Evolutionary conservation across 306 rosid genomes (phyloP).

Genomic region (Pterocarpus santalinus): DNA sequence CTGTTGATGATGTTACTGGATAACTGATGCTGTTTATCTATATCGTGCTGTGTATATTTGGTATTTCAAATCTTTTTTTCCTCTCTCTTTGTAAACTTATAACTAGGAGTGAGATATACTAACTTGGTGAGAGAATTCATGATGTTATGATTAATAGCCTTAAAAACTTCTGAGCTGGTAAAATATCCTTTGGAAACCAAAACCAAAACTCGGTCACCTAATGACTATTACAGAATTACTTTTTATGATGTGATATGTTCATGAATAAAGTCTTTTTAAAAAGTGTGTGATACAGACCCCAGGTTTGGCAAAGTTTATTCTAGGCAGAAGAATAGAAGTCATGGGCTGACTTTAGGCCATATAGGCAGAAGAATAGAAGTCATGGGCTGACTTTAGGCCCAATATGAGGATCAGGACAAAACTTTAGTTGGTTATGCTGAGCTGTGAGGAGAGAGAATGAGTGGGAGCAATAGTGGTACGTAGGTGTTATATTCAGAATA

Average conservation of each 20-base stretch:
- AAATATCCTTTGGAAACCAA: background rate
- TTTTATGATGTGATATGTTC: background rate
- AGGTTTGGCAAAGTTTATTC: too few relatives aligned
- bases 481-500: too few relatives aligned
- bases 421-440: too few relatives aligned
- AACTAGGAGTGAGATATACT: conserved; percentile 17
- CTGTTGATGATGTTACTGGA: conserved; percentile 14
- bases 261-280: background rate
- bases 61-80: background rate
- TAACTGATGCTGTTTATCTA: conserved; percentile 4
- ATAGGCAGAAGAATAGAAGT: too few relatives aligned
- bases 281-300: too few relatives aligned
- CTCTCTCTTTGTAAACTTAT: background rate
- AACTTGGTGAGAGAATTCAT: background rate
- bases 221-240: background rate
- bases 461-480: too few relatives aligned
- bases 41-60: background rate
- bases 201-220: background rate
- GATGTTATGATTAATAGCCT: background rate
- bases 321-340: too few relatives aligned
- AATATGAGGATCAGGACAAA: too few relatives aligned
- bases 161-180: background rate
- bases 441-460: too few relatives aligned
- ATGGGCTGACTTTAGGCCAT: too few relatives aligned
- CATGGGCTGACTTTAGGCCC: too few relatives aligned